Conservation (phyloP, 176 grass and related monocot genomes). For the Carex kokanica region DNA sequence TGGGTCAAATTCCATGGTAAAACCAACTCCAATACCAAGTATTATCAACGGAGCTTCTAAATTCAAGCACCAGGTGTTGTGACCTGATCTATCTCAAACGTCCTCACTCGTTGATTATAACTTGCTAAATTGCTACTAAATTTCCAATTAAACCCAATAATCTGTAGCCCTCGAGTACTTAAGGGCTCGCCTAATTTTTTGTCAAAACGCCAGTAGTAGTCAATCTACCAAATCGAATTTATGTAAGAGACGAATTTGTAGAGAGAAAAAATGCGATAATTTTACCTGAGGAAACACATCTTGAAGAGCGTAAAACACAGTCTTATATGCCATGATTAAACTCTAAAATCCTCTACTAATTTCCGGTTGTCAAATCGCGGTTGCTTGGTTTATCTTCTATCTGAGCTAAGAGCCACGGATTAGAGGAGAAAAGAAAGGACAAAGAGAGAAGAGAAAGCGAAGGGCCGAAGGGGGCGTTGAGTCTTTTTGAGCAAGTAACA, state of each 20-base stretch:
- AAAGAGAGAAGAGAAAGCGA: slow-evolving; percentile 20
- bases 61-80: background rate
- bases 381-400: slow-evolving; percentile 15
- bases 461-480: background rate
- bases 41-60: background rate
- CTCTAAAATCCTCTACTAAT: background rate
- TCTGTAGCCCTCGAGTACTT: too few relatives aligned
- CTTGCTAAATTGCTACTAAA: background rate
- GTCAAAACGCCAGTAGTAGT: background rate
- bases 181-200: background rate
- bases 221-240: background rate
- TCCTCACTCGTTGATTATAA: background rate
- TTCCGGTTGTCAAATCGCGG: background rate
- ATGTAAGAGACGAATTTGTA: background rate
- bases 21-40: background rate
- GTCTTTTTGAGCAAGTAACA: slow-evolving; percentile 12
- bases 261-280: background rate
- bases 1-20: background rate
- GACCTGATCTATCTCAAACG: background rate
- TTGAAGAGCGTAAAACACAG: slow-evolving; percentile 30
- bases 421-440: slow-evolving; percentile 22
- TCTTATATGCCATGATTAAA: slow-evolving; percentile 18
- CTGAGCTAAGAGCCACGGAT: slow-evolving; percentile 10
- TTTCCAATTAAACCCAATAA: background rate
- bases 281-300: slow-evolving; percentile 26